Base-by-base conservation (phyloP, 306 rosid genomes). In the Gillenia trifoliata region DNA sequence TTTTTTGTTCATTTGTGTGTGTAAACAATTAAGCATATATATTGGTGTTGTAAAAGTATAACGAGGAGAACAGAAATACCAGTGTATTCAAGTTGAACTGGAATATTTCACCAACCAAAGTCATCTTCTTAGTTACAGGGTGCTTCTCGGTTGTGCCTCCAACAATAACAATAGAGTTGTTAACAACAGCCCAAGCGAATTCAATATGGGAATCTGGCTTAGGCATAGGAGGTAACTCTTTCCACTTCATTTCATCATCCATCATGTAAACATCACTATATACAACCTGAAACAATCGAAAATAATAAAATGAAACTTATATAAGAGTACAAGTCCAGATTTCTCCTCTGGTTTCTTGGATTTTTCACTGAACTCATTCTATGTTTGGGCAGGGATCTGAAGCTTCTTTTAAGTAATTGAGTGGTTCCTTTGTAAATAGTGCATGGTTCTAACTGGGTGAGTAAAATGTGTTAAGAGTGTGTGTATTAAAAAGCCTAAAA, bases 111-210 rank as follows among this genome's bases (percentile, higher is more conserved):
- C 97, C 97, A 56, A 88, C 91, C 63, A 94, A 83, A 71, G 90
- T 84, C 96, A 91, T 94, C 85, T 92, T 85, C 78, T 91, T 90
- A 72, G 89, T 89, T 26, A 80, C 72, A 7, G 97, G 96, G 78
- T 94, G 93, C 81, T 94, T 94, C 70, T 94, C 97, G 15, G 97
- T 91, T 26, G 98, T 90, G 68, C 98, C 97, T 23, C 97, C 96
- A 1, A 92, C 69, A 68, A 94, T 86, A 68, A 94, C 71, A 45
- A 94, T 79, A 26, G 98, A 94, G 78, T 91, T 90, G 79, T 90
- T 87, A 71, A 88, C 90, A 31, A 88, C n/a, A 3, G 85, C 88
- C 96, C 93, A 88, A 28, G 98, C 87, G 78, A 83, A 90, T 75
- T 91, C 98, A 19, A 90, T 86, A 71, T 88, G 98, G 62, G 98